A percentile compares a stretch with the other conserved stretches of the same genome.
phyloP scores from a whole-genome alignment of 1,139 yeast species.

The Spathaspora jeffriesii region DNA sequence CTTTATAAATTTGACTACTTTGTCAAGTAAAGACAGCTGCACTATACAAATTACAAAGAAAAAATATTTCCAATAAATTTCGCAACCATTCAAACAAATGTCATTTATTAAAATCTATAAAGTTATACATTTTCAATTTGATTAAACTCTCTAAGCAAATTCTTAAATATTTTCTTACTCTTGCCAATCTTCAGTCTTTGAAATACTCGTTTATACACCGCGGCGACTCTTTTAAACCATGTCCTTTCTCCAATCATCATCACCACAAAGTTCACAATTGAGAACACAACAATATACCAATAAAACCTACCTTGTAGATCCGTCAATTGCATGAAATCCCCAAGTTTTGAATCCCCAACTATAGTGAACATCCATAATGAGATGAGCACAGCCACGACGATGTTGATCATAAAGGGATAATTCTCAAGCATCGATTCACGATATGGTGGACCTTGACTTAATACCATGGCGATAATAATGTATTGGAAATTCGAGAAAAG shows the following conservation, averaged over 20 bases:
- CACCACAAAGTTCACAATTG: constrained; percentile 50
- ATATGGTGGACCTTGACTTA: constrained; percentile 96
- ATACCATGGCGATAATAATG: constrained; percentile 75
- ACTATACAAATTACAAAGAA: not conserved
- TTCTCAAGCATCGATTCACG: constrained; percentile 75
- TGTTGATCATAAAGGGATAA: constrained; percentile 67
- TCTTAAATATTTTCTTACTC: constrained; percentile 45
- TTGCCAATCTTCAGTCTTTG: constrained; percentile 18
- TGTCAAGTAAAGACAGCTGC: not conserved
- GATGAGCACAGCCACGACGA: constrained; percentile 46
- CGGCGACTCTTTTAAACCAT: constrained; percentile 31
- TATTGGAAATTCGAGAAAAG: constrained; percentile 86
- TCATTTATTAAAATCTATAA: not conserved
- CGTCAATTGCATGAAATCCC: constrained; percentile 76
- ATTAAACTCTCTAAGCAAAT: constrained; percentile 26
- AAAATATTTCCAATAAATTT: not conserved
- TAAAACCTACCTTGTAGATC: constrained; percentile 55
- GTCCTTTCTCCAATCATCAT: constrained; percentile 46
- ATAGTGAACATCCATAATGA: constrained; percentile 54
- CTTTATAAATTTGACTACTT: no score
- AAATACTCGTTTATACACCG: constrained; percentile 26
- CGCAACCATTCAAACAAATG: not conserved
- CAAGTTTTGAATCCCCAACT: constrained; percentile 53
- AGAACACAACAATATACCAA: constrained; percentile 44
- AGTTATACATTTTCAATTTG: constrained; percentile 14